These are phyloP conservation scores for Tuber borchii DNA, from an alignment of 495 filamentous ascomycete species.

Conservation along the genomic window DNA sequence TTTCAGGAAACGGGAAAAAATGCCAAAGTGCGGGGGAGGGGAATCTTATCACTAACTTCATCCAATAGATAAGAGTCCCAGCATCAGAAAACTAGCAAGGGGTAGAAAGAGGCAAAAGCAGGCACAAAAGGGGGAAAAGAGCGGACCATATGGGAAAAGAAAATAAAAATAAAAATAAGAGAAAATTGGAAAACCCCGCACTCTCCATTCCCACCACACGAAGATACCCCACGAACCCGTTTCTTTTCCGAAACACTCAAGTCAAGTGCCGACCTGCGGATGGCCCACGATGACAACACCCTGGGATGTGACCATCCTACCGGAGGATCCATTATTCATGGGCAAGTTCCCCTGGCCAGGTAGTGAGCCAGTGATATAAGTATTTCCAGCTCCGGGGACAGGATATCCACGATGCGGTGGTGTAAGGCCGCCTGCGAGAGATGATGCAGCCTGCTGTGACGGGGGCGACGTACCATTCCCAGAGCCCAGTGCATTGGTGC, in stretches of 20 bases:
- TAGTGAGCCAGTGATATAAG: conserved; percentile 30
- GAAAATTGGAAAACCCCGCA: not conserved
- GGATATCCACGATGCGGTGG: conserved; percentile 34
- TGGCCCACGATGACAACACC: conserved; percentile 35
- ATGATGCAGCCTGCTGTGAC: conserved; percentile 19
- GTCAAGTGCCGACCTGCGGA: conserved; percentile 24
- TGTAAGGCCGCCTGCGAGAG: conserved; percentile 25
- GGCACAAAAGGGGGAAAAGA: not conserved
- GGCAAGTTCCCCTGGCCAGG: conserved; percentile 26
- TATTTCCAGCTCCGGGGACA: conserved; percentile 23
- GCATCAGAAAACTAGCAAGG: not conserved
- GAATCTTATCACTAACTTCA: not conserved
- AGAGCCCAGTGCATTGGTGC: conserved; percentile 27
- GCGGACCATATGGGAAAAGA: not conserved
- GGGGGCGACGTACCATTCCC: conserved; percentile 26
- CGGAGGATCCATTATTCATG: conserved; percentile 22
- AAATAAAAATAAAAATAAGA: not conserved
- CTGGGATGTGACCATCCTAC: conserved; percentile 29
- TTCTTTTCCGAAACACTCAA: conserved; percentile 12
- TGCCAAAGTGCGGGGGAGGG: conserved; percentile 19
- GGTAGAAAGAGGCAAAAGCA: conserved; percentile 6
- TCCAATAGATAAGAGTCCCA: not conserved
- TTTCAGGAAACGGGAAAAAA: conserved; percentile 13
- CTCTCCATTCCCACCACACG: not conserved
- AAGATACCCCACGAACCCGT: conserved; percentile 16